A percentile compares a stretch with the other conserved stretches of the same genome.
Evolutionary conservation across 306 rosid genomes (phyloP).

Genomic region (Boehmeria nivea): DNA sequence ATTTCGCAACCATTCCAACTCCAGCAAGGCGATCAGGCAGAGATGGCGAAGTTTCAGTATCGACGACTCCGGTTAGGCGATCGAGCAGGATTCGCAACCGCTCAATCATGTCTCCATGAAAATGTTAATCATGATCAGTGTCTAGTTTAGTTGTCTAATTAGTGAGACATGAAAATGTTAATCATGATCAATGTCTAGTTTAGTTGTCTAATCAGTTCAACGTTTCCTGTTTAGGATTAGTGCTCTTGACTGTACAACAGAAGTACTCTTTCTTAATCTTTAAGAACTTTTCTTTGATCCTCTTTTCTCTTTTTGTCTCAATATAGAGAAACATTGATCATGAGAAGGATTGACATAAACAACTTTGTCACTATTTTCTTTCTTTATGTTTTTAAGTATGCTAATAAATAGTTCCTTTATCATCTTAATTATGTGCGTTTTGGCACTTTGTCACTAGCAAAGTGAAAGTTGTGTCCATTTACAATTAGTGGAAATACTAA

Average conservation of each 20-base stretch:
- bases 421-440: neutral
- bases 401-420: neutral
- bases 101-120: constrained; percentile 28
- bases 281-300: neutral
- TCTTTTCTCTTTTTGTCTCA: neutral
- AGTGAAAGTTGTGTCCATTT: neutral
- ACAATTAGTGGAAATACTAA: constrained; percentile 1
- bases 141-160: neutral
- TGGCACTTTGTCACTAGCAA: constrained; percentile 1
- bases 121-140: neutral
- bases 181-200: neutral
- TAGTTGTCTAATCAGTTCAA: neutral
- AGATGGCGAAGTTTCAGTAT: neutral
- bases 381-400: neutral
- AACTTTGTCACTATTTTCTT: constrained; percentile 3
- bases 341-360: neutral
- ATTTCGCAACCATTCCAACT: constrained; percentile 15
- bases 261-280: constrained; percentile 4
- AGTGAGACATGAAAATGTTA: constrained; percentile 14
- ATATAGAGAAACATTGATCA: neutral
- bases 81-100: constrained; percentile 44
- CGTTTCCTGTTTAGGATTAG: neutral
- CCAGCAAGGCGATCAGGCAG: constrained; percentile 42
- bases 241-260: no score
- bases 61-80: constrained; percentile 42